phyloP scores from a whole-genome alignment of 2,329 filamentous ascomycete species.

The Huntiella decipiens region DNA sequence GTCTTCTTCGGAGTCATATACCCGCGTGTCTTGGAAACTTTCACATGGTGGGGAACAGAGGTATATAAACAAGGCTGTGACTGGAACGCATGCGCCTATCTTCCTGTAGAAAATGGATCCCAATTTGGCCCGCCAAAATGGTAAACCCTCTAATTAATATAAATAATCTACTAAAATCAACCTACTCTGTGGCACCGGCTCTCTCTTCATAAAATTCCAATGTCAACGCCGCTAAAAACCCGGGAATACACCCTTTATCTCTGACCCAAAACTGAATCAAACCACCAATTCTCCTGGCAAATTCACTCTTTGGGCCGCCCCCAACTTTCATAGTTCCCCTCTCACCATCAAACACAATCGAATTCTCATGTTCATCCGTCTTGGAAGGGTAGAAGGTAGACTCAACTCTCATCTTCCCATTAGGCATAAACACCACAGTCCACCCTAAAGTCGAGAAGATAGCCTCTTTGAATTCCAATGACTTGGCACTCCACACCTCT shows the following conservation, averaged over 20 bases:
- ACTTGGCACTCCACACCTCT: conserved; percentile 82
- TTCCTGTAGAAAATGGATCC: conserved; percentile 39
- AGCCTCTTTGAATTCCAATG: conserved; percentile 84
- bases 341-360: conserved; percentile 76
- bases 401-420: conserved; percentile 85
- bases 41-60: conserved; percentile 80
- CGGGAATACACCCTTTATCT: conserved; percentile 81
- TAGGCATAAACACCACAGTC: conserved; percentile 92
- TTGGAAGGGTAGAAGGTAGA: conserved; percentile 58
- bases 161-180: not conserved
- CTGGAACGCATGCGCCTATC: conserved; percentile 63
- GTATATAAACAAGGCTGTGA: conserved; percentile 71
- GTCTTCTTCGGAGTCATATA: conserved; percentile 81
- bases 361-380: conserved; percentile 52
- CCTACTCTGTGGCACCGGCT: conserved; percentile 14
- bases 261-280: conserved; percentile 93
- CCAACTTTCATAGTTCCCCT: conserved; percentile 95
- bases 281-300: conserved; percentile 67
- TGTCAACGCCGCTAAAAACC: conserved; percentile 77
- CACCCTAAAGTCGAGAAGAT: conserved; percentile 84
- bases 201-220: conserved; percentile 78
- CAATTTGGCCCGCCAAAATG: conserved; percentile 47
- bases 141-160: conserved; percentile 19
- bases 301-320: conserved; percentile 69
- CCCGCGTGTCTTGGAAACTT: conserved; percentile 51